Evolutionary conservation across 2,329 filamentous ascomycete genomes (phyloP), one percentile per base, ranked within the genome.

Genomic region (Fusarium sp.): DNA sequence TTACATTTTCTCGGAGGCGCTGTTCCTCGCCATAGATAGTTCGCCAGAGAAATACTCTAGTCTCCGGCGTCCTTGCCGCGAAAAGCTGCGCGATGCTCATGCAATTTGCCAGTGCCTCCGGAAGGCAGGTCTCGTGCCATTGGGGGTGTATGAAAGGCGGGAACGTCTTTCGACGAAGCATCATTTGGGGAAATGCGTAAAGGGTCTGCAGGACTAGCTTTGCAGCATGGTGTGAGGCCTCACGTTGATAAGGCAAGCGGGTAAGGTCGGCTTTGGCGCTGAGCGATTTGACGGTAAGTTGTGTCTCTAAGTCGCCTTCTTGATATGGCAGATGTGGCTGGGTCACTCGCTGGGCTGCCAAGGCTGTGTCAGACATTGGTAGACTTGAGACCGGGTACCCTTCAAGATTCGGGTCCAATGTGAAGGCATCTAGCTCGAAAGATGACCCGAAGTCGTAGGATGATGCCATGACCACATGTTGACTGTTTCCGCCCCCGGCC

Each of bases 131-230:
- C 2, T 56, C n/a, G 13, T 80, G 72, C 77, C 78, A 80, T 1
- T 79, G 69, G 0, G 76, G 73, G 24, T 82, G 79, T 16, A 82
- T 77, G 6, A 82, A 82, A 0, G 81, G 81, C 2, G 81, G 81
- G 35, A 82, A 77, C 0, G 71, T 81, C 8, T 79, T 74, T 1
- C 77, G 77, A 8, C 78, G 73, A 9, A 79, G 71, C 81, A 82
- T 82, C 80, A 80, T 80, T 10, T 73, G 78, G 0, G 81, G 81
- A 37, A 79, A 82, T 0, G 80, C 72, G 22, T 79, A 73, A 2
- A 81, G 59, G 2, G 72, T 74, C 13, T 80, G 76, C 11, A 74
- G 61, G 14, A 81, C 77, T 1, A 81, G 64, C 1, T 65, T 66
- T 0, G 78, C 75, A 4, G 77, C 75, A 14, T 73, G 67, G 14